A percentile compares a stretch with the other conserved stretches of the same genome.
Conservation (phyloP, 2,329 filamentous ascomycete genomes). For the Xylariales sp. region DNA sequence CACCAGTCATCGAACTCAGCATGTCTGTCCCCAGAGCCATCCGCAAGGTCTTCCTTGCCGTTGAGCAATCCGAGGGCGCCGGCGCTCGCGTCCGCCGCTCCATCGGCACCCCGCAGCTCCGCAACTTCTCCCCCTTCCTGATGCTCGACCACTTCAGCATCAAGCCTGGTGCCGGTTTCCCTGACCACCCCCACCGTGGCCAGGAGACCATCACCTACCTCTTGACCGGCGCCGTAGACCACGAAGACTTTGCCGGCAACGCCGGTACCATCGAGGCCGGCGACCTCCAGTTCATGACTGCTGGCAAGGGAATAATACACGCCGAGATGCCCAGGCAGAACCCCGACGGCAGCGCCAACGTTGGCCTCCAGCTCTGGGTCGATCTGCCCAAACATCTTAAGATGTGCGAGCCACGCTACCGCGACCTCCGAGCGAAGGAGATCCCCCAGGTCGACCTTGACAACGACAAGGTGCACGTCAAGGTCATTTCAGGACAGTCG, state of each 20-base stretch:
- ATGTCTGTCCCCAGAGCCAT: slow-evolving; percentile 73
- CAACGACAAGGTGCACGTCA: slow-evolving; percentile 70
- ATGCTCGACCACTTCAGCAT: slow-evolving; percentile 95
- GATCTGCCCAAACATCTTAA: slow-evolving; percentile 82
- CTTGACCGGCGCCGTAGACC: slow-evolving; percentile 58
- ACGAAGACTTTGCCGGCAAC: slow-evolving; percentile 32
- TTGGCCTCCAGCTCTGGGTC: slow-evolving; percentile 94
- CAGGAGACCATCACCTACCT: slow-evolving; percentile 81
- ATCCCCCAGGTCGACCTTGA: slow-evolving; percentile 73
- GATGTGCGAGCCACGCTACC: slow-evolving; percentile 85
- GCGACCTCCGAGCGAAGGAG: slow-evolving; percentile 74
- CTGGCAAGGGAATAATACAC: slow-evolving; percentile 86
- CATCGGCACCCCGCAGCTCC: slow-evolving; percentile 77
- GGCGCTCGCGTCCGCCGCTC: slow-evolving; percentile 84
- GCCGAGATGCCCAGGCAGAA: slow-evolving; percentile 90
- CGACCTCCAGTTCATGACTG: slow-evolving; percentile 98
- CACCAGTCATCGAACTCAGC: slow-evolving; percentile 30
- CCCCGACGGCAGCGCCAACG: slow-evolving; percentile 68
- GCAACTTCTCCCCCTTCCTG: slow-evolving; percentile 86
- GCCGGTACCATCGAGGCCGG: slow-evolving; percentile 77
- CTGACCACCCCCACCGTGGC: slow-evolving; percentile 79
- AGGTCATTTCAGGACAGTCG: slow-evolving; percentile 84
- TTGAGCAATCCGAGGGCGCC: slow-evolving; percentile 83
- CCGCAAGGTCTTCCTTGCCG: slow-evolving; percentile 75
- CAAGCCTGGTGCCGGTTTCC: slow-evolving; percentile 78